phyloP scores from a whole-genome alignment of 2,329 filamentous ascomycete genomes.

The Alternaria dauci region DNA sequence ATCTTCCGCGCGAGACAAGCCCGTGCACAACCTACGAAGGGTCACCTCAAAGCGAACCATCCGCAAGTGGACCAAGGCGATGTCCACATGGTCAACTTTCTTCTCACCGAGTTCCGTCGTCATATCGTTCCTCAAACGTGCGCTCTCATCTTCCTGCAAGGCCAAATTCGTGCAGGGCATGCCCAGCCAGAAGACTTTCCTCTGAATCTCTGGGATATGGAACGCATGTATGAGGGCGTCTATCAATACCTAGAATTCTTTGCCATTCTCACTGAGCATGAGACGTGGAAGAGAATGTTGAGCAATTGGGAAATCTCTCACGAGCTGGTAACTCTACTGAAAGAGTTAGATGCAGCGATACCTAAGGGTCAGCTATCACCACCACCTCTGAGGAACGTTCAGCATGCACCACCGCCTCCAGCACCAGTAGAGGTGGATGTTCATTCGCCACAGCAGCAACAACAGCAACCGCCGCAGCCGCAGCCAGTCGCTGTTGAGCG shows the following conservation, averaged over 20 bases:
- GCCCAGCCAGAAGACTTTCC: conserved; percentile 87
- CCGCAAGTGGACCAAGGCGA: conserved; percentile 65
- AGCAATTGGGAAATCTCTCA: conserved; percentile 92
- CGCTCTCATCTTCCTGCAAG: conserved; percentile 92
- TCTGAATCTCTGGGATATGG: conserved; percentile 96
- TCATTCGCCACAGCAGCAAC: conserved; percentile 15
- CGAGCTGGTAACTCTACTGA: conserved; percentile 85
- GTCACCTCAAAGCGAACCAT: conserved; percentile 57
- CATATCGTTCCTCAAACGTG: conserved; percentile 94
- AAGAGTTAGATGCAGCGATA: conserved; percentile 86
- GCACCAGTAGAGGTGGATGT: conserved; percentile 32
- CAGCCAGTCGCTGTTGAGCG: conserved; percentile 66
- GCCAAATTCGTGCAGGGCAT: conserved; percentile 80
- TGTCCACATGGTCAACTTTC: conserved; percentile 79
- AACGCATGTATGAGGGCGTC: conserved; percentile 92
- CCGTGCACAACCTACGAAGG: conserved; percentile 41
- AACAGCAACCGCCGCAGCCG: conserved; percentile 37
- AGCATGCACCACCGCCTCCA: conserved; percentile 43
- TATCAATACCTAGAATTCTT: conserved; percentile 96
- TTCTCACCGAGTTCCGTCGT: conserved; percentile 90
- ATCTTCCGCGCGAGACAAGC: conserved; percentile 75
- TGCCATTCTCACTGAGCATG: conserved; percentile 84
- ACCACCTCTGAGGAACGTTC: conserved; percentile 61
- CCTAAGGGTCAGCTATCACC: conserved; percentile 69
- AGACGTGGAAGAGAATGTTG: conserved; percentile 81